phyloP scores from a whole-genome alignment of 2,329 filamentous ascomycete genomes.

The Fusarium nodosum region DNA sequence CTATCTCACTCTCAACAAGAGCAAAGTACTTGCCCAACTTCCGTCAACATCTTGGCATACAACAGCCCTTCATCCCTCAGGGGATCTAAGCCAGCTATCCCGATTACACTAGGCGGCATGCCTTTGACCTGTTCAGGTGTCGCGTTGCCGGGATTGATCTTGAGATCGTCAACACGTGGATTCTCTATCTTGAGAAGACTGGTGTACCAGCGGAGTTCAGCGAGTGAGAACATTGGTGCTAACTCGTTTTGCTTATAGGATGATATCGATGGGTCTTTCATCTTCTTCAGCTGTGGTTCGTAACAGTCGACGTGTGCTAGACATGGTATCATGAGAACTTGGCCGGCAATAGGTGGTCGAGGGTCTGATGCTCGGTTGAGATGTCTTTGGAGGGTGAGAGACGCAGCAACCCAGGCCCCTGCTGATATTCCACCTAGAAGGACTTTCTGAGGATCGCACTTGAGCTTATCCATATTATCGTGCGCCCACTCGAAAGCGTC shows the following conservation, averaged over 20 bases:
- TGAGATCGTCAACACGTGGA: not conserved
- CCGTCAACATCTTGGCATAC: conserved; percentile 10
- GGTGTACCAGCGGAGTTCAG: conserved; percentile 13
- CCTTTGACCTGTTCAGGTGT: not conserved
- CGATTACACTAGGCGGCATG: conserved; percentile 9
- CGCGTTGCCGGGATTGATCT: conserved; percentile 4
- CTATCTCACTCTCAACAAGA: rapidly evolving
- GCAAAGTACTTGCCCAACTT: not conserved
- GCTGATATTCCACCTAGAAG: conserved; percentile 16
- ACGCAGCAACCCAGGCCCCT: conserved; percentile 14
- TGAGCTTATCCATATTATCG: not conserved
- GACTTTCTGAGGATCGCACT: not conserved
- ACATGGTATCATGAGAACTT: conserved; percentile 19
- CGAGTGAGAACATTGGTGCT: conserved; percentile 8
- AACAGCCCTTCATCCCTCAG: conserved; percentile 8
- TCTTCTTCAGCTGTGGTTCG: conserved; percentile 1
- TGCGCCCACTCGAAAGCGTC: conserved; percentile 22
- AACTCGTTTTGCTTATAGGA: conserved; percentile 3
- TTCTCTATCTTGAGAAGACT: not conserved
- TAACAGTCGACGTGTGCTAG: conserved; percentile 15
- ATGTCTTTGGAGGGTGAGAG: not conserved
- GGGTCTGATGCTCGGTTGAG: not conserved
- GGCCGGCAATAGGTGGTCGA: not conserved
- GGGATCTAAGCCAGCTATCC: not conserved
- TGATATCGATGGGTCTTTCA: conserved; percentile 4